phyloP scores from a whole-genome alignment of 2,329 filamentous ascomycete genomes.

The Fusarium redolens region DNA sequence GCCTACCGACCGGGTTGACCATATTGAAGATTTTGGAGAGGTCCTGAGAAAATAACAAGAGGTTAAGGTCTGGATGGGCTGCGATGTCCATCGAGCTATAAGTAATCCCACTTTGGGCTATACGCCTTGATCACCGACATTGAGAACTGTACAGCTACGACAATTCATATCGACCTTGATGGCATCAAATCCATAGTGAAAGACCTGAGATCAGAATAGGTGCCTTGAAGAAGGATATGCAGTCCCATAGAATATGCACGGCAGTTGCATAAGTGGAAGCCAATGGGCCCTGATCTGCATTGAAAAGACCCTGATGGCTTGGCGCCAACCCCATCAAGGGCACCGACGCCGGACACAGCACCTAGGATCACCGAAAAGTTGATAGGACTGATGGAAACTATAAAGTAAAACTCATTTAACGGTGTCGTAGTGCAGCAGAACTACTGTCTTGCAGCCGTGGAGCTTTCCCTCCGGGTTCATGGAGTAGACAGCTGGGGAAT shows the following conservation, averaged over 20 bases:
- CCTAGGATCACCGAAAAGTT: rapidly evolving
- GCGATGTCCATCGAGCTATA: background rate
- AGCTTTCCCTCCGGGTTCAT: background rate
- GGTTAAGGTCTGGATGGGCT: too few species aligned
- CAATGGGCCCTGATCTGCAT: background rate
- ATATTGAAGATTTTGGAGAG: background rate
- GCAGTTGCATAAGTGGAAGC: background rate
- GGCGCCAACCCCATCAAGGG: background rate
- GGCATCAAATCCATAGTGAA: background rate
- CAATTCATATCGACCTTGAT: background rate
- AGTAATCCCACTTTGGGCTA: background rate
- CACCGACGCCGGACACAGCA: rapidly evolving
- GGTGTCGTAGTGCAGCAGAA: background rate
- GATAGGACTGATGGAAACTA: background rate
- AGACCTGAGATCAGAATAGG: too few species aligned
- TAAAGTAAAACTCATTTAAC: rapidly evolving
- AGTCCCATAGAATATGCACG: background rate
- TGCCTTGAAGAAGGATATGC: background rate
- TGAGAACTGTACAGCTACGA: rapidly evolving
- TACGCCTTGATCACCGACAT: background rate
- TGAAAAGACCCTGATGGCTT: background rate
- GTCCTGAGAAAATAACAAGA: too few species aligned
- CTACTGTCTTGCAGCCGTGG: background rate
- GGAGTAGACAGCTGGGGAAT: too few species aligned
- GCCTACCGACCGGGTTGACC: background rate